These are phyloP conservation scores for Kwoniella shivajii DNA, from an alignment of 1,284 basidiomycete genomes.

Conservation along the genomic window DNA sequence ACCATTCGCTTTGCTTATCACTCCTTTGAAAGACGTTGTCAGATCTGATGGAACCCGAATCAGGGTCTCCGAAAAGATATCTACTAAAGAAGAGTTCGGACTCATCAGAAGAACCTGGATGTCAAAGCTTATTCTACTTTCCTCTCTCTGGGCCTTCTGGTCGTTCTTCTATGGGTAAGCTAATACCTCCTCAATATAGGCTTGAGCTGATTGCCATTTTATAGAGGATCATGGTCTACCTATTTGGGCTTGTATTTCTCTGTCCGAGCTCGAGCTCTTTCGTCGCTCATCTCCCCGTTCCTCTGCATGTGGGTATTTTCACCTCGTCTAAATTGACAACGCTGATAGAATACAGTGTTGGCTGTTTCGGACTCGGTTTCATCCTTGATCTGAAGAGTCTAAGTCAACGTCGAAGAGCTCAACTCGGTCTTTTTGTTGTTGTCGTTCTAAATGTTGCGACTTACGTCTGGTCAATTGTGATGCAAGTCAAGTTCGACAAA, in stretches of 20 bases:
- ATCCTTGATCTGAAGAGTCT: constrained; percentile 28
- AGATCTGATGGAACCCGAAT: constrained; percentile 28
- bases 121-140: constrained; percentile 16
- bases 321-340: background rate
- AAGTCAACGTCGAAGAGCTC: constrained; percentile 29
- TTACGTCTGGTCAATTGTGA: constrained; percentile 32
- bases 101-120: constrained; percentile 14
- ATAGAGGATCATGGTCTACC: constrained; percentile 20
- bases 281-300: constrained; percentile 30
- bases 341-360: constrained; percentile 12
- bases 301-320: constrained; percentile 29
- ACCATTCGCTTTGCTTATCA: constrained; percentile 29
- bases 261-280: constrained; percentile 30
- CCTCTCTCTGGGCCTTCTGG: constrained; percentile 25
- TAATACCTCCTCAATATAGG: too few species aligned
- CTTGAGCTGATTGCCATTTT: background rate
- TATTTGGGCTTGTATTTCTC: constrained; percentile 31
- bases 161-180: constrained; percentile 28
- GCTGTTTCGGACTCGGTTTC: constrained; percentile 32
- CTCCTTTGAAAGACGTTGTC: constrained; percentile 24
- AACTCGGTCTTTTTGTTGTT: constrained; percentile 28
- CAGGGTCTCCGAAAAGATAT: constrained; percentile 10
- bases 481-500: constrained; percentile 22
- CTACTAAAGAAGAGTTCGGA: constrained; percentile 21
- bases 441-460: constrained; percentile 22